These are phyloP conservation scores for Cyberlindnera maritima DNA, from an alignment of 805 yeast genomes.

Conservation along the genomic window DNA sequence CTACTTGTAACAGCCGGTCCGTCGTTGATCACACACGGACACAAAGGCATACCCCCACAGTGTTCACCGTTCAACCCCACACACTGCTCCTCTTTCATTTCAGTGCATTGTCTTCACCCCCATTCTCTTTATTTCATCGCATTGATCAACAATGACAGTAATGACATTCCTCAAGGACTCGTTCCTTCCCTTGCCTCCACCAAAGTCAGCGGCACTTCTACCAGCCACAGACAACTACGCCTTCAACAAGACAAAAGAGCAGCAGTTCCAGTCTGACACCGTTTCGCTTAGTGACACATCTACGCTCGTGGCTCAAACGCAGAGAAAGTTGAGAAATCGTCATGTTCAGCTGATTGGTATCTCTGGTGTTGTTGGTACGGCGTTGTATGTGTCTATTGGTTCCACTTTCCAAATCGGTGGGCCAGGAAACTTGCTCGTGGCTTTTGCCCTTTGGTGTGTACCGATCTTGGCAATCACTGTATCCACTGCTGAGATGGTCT, in stretches of 20 bases:
- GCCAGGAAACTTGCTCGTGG: constrained; percentile 63
- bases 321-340: constrained; percentile 55
- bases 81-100: too few relatives aligned
- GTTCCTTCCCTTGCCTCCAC: constrained; percentile 22
- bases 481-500: constrained; percentile 76
- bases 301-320: constrained; percentile 31
- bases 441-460: constrained; percentile 65
- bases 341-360: constrained; percentile 79
- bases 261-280: constrained; percentile 5
- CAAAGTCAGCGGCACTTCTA: background rate
- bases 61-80: too few relatives aligned
- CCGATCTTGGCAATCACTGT: constrained; percentile 67
- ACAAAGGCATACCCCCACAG: too few relatives aligned
- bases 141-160: background rate
- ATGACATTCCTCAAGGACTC: constrained; percentile 1
- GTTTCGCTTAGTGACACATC: constrained; percentile 23
- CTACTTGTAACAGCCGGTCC: too few relatives aligned
- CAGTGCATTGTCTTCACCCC: too few relatives aligned
- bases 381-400: constrained; percentile 72
- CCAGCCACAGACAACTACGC: constrained; percentile 1
- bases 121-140: too few relatives aligned
- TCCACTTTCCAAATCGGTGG: constrained; percentile 64
- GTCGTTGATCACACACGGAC: too few relatives aligned
- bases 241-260: background rate
- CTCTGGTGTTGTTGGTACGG: constrained; percentile 83